Base-by-base conservation (phyloP, 2,329 filamentous ascomycete species). In the Xylaria sp. region DNA sequence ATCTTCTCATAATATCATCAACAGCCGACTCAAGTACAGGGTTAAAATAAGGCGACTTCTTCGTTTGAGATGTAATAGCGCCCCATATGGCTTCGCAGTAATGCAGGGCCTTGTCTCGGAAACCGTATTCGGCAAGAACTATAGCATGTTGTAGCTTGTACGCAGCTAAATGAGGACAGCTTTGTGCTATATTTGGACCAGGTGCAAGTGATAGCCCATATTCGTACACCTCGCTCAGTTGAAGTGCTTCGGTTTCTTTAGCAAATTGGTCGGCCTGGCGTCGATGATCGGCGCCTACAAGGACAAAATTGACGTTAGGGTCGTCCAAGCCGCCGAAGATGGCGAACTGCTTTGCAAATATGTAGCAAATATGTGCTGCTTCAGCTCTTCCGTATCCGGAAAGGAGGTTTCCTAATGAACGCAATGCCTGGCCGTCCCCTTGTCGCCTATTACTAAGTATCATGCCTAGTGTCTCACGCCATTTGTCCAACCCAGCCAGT, bases 171-270 rank as follows among this genome's bases (percentile, higher is more conserved):
- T 99, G 94, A 13, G 95, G 93, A 66, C 92, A 87, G 48, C 87
- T 86, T 40, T 88, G 83, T 0, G 85, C 80, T 10, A 85, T 80
- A 26, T 85, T 82, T 2, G 86, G 85, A 33, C 84, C 83, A 26
- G 86, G 87, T 2, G 91, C 85, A 15, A 98, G 86, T 10, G 92
- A 92, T 11, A 93, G 84, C 0, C 93, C 94, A 78, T 93, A 98
- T 78, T 99, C 96, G 76, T 97, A 98, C 0, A 97, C 89, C 79
- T 99, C 96, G 49, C 93, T 98, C n/a, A 99, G 87, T 59, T 97
- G 84, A n/a, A 97, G 88, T 4, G 93, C 88, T 77, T 98, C 94
- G 6, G 92, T 86, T 74, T 98, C 94, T 71, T 91, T 89, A 62
- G 90, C 90, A 70, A 94, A 91, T 59, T 93, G 89, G 60, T 90